phyloP scores from a whole-genome alignment of 352 stramenopile species.

The Thalassiosira allenii region DNA sequence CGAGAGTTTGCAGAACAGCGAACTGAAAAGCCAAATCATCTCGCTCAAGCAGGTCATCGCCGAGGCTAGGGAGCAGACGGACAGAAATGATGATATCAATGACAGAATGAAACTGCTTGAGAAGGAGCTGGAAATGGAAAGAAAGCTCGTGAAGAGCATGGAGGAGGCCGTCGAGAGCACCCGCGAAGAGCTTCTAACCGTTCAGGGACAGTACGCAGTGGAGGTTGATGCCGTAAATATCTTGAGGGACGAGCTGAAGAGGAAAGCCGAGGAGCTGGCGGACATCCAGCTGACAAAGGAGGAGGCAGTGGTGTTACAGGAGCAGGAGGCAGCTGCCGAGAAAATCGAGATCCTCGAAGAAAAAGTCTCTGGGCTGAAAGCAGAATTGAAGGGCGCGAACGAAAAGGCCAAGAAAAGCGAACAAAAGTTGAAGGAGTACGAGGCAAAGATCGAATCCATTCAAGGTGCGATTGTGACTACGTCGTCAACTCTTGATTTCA shows the following conservation, averaged over 20 bases:
- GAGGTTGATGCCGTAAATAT: background rate
- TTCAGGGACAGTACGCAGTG: background rate
- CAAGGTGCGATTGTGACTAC: conserved; percentile 37
- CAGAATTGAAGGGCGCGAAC: conserved; percentile 40
- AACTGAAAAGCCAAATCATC: too few species aligned
- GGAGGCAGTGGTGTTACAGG: conserved; percentile 19
- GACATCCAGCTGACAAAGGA: conserved; percentile 16
- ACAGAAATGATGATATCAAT: too few species aligned
- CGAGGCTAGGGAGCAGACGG: too few species aligned
- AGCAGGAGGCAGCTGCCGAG: conserved; percentile 11
- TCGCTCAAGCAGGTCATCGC: too few species aligned
- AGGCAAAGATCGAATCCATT: conserved; percentile 42
- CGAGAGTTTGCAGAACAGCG: too few species aligned
- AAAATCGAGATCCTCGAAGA: conserved; percentile 42
- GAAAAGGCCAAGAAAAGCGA: conserved; percentile 28
- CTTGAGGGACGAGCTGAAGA: conserved; percentile 11
- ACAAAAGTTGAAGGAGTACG: conserved; percentile 55
- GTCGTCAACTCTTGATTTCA: conserved; percentile 5
- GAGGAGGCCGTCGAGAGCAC: conserved; percentile 13
- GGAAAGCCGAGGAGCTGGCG: conserved; percentile 35
- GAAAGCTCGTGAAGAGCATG: conserved; percentile 14
- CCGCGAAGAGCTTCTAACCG: background rate
- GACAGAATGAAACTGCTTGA: too few species aligned
- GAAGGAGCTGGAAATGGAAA: conserved; percentile 35
- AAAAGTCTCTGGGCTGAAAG: conserved; percentile 16